Evolutionary conservation across 2,329 filamentous ascomycete genomes (phyloP).

Genomic region (Botrytis squamosa): DNA sequence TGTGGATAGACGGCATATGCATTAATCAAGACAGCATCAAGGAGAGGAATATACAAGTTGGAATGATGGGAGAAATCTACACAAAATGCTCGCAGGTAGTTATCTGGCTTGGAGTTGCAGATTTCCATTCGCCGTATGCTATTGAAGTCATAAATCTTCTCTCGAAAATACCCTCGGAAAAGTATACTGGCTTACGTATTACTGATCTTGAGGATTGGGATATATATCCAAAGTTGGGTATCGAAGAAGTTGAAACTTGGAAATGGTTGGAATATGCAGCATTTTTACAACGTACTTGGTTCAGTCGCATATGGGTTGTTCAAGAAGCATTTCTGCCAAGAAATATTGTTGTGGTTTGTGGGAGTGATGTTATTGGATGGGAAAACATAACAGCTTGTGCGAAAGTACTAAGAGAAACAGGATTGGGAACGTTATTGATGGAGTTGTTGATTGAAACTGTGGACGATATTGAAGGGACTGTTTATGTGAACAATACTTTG

Average conservation of each 20-base stretch:
- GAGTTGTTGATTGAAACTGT: constrained; percentile 17
- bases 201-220: constrained; percentile 15
- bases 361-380: constrained; percentile 20
- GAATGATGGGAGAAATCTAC: constrained; percentile 25
- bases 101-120: constrained; percentile 22
- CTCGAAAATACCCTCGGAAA: background rate
- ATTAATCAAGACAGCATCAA: constrained; percentile 24
- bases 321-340: constrained; percentile 23
- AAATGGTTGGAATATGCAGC: constrained; percentile 24
- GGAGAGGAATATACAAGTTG: constrained; percentile 23
- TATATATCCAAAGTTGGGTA: constrained; percentile 16
- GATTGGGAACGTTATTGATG: constrained; percentile 19
- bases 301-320: constrained; percentile 25
- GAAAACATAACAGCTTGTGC: constrained; percentile 16
- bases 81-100: constrained; percentile 19
- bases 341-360: constrained; percentile 17
- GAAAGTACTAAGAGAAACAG: constrained; percentile 19
- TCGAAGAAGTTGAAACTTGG: constrained; percentile 10
- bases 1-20: constrained; percentile 28
- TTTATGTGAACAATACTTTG: constrained; percentile 22
- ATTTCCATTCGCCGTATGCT: constrained; percentile 14
- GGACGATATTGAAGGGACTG: constrained; percentile 3
- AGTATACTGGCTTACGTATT: background rate
- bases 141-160: constrained; percentile 14
- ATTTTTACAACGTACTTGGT: constrained; percentile 25